Conservation (phyloP, 129 eudicot genomes). For the Gnaphalium uliginosum region DNA sequence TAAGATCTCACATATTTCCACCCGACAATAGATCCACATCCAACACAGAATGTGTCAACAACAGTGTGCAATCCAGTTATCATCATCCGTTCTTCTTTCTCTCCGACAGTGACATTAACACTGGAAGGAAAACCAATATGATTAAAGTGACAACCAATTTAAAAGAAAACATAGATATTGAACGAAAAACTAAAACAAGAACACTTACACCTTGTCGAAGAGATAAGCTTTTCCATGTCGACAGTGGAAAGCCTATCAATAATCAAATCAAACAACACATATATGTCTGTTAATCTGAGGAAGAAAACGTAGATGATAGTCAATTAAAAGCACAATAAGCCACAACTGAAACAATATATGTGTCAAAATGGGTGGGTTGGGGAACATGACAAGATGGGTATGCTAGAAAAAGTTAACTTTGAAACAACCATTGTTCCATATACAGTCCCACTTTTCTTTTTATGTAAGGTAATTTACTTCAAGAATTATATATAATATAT, state of each 20-base stretch:
- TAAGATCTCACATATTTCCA: conserved; percentile 78
- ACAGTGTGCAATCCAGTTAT: conserved; percentile 87
- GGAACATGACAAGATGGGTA: neutral
- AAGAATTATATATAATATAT: neutral
- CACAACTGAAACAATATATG: neutral
- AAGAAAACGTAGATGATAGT: neutral
- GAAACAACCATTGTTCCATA: neutral
- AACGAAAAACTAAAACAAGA: conserved; percentile 4
- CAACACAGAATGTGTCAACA: conserved; percentile 79
- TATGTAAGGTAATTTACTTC: neutral
- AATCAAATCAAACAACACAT: neutral
- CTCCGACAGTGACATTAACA: conserved; percentile 71
- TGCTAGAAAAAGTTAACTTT: neutral
- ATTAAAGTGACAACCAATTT: conserved; percentile 1
- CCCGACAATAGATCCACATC: conserved; percentile 80
- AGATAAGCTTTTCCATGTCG: conserved; percentile 57
- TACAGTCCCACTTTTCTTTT: neutral
- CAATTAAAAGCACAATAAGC: conserved; percentile 13
- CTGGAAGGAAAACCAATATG: conserved; percentile 33
- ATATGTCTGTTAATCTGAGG: neutral
- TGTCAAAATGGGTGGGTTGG: neutral
- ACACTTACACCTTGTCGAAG: conserved; percentile 57
- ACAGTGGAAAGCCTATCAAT: conserved; percentile 65
- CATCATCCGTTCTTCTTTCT: conserved; percentile 83
- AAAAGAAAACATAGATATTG: neutral